Evolutionary conservation across 225 moss, liverwort and hornwort genomes (phyloP), one percentile per base, ranked within the genome.

Genomic region (Thuidium tamariscinum): DNA sequence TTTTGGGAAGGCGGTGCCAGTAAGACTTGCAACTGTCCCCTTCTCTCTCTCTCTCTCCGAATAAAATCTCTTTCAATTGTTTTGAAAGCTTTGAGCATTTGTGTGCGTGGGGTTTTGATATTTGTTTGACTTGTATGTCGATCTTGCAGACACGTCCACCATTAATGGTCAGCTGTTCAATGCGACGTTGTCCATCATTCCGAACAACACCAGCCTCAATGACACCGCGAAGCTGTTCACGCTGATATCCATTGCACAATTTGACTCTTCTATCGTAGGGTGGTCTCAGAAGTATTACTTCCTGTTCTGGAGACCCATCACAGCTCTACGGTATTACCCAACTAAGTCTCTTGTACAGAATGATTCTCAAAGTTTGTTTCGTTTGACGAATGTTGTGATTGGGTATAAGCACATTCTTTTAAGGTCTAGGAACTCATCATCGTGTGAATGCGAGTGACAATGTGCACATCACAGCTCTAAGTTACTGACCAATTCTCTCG

Each of bases 1-100:
- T 97, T 97, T 60, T 97, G 97, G 97, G 97, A 97, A 92, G 97
- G 15, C 78, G 95, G 94, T 55, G 46, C 91, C n/a, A 97, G 97
- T 95, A 92, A 48, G 93, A 19, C 84, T 52, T 64, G 16, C 85
- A 19, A 56, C 59, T 59, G 26, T 44, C 42, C 61, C 42, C 21
- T 46, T 36, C 75, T 34, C 52, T 18, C 66, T 36, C 54, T 52
- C 52, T 52, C 41, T 41, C 69, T 55, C 49, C 10, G 51, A 13
- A 41, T 49, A 10, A 10, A 10, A 22, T 64, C 48, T 49, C 48
- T 49, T 27, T 36, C 18, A 36, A 49, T 81, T 37, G 12, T 64
- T 32, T 61, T n/a, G 22, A 36, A 36, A n/a, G n/a, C 49, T 26
- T n/a, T n/a, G 30, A 66, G 26, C 49, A 49, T 34, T 36, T 25